Evolutionary conservation across 345 rosid genomes (phyloP).

Genomic region (Brassica rapa): DNA sequence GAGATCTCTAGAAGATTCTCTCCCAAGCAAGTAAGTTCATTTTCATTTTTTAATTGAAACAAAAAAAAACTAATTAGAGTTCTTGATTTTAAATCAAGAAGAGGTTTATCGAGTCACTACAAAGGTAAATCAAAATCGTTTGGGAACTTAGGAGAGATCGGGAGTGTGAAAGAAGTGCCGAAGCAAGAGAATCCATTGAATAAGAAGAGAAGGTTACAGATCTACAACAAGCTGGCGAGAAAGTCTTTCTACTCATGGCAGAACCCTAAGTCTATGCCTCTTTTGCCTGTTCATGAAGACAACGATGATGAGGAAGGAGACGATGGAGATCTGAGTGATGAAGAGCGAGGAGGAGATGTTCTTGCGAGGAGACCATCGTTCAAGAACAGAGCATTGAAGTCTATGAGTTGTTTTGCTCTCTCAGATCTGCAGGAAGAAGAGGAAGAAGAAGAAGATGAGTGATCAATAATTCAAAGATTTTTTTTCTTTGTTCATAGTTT

Average conservation of each 20-base stretch:
- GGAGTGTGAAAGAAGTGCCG: background rate
- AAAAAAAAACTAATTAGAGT: background rate
- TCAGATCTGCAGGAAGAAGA: slow-evolving; percentile 1
- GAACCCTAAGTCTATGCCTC: slow-evolving; percentile 3
- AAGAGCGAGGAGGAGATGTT: background rate
- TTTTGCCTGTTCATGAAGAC: background rate
- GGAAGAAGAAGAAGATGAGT: background rate
- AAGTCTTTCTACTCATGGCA: background rate
- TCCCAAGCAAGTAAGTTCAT: background rate
- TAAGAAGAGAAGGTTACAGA: background rate
- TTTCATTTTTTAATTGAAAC: background rate
- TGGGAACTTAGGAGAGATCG: background rate
- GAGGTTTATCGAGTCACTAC: background rate
- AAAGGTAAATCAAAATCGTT: background rate
- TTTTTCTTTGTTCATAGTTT: background rate
- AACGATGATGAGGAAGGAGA: background rate
- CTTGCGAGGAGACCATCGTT: background rate
- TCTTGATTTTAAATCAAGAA: background rate
- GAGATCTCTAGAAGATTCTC: background rate
- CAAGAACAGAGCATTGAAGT: background rate
- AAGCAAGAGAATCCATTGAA: background rate
- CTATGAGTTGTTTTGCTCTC: background rate
- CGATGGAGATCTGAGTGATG: background rate
- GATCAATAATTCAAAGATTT: background rate
- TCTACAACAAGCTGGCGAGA: background rate